These are phyloP conservation scores for Backusella parvicylindrica DNA, from an alignment of 192 early-diverging fungal species.

Conservation along the genomic window DNA sequence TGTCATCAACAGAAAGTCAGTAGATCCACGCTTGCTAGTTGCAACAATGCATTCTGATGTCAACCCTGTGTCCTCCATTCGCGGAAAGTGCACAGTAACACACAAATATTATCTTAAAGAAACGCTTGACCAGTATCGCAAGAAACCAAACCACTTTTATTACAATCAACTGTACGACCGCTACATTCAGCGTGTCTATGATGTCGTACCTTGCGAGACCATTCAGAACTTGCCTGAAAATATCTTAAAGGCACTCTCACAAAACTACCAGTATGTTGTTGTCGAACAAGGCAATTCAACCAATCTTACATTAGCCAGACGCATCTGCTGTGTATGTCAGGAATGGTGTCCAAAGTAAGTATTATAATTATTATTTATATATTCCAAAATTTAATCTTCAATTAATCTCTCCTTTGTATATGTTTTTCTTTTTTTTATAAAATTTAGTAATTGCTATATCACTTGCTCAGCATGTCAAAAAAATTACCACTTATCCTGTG, in stretches of 20 bases:
- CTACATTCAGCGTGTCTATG: conserved; percentile 84
- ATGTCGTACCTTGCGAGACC: conserved; percentile 75
- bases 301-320: conserved; percentile 67
- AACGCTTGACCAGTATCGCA: conserved; percentile 58
- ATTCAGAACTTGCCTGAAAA: conserved; percentile 80
- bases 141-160: conserved; percentile 74
- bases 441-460: conserved; percentile 57
- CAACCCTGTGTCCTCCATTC: conserved; percentile 76
- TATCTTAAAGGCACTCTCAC: conserved; percentile 58
- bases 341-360: conserved; percentile 65
- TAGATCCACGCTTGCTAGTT: conserved; percentile 71
- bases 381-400: background rate
- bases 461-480: conserved; percentile 76
- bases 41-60: conserved; percentile 89
- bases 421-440: conserved; percentile 6
- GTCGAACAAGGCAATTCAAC: conserved; percentile 80
- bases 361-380: conserved; percentile 8
- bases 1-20: conserved; percentile 57
- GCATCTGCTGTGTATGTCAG: conserved; percentile 68
- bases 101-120: conserved; percentile 62
- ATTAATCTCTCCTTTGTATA: background rate
- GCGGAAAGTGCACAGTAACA: conserved; percentile 72
- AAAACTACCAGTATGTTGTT: conserved; percentile 80
- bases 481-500: conserved; percentile 79
- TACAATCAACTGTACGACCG: conserved; percentile 88